Base-by-base conservation (phyloP, 208 protist genomes). In the Leishmania turanica region DNA sequence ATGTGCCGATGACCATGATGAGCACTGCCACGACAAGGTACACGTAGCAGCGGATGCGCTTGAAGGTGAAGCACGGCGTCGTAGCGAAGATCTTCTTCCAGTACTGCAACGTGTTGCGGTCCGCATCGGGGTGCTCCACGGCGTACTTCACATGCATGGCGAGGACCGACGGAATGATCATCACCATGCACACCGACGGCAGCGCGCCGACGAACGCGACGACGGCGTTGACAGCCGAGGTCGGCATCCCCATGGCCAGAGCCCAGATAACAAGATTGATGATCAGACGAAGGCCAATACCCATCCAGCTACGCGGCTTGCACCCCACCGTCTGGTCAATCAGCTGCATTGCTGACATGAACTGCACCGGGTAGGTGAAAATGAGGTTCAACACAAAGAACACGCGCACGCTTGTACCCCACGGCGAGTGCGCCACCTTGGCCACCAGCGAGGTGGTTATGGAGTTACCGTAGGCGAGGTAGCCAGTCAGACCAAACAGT, bases 291-390 rank as follows among this genome's bases (percentile, higher is more conserved):
- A 96, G 65, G 49, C 84, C 77, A 9, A 94, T 60, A 7, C 88
- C 90, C 45, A 91, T 85, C 85, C 73, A 88, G 71, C 89, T 93
- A 47, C 85, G 86, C 65, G 88, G 87, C 56, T 84, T 87, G 86
- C 89, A 89, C 42, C 80, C 75, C 17, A 88, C 86, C 15, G 87
- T 81, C 77, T 86, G 82, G 64, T 96, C 93, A 6, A 94, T 84
- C 49, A 95, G 84, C 84, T 96, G 93, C 79, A 92, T 92, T 49
- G 93, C 93, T 11, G 93, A 91, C 81, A 93, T 88, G 84, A 90
- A 96, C 84, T 95, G 91, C 79, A 96, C 77, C 45, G 93, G 93
- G 81, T 95, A 95, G 69, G 86, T 87, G 79, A 96, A 90, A 78
- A 96, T 68, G 70, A 96, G 71, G 88, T 90, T 94, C 27, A 95